phyloP scores from a whole-genome alignment of 176 grass and related monocot genomes.

The Oryza nivara region DNA sequence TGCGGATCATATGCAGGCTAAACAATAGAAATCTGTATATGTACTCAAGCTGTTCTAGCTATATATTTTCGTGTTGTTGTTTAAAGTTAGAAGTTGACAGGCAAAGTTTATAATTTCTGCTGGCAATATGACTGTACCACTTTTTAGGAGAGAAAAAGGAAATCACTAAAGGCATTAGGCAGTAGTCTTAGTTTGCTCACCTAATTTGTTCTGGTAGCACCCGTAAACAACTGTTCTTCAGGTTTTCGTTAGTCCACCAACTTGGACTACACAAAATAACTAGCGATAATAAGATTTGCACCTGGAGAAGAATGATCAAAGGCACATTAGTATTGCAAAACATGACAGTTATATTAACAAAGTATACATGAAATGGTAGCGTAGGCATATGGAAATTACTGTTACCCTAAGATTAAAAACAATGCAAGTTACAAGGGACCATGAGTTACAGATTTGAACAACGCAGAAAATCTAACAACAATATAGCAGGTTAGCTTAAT shows the following conservation, averaged over 20 bases:
- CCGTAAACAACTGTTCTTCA: neutral
- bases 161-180: constrained; percentile 10
- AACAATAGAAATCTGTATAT: constrained; percentile 7
- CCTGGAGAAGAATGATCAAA: neutral
- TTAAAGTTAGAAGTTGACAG: constrained; percentile 21
- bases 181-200: constrained; percentile 26
- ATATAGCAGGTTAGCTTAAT: neutral
- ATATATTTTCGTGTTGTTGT: constrained; percentile 10
- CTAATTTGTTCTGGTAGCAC: neutral
- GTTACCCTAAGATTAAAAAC: neutral
- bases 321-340: constrained; percentile 20
- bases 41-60: neutral
- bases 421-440: neutral
- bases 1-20: neutral
- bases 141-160: constrained; percentile 19
- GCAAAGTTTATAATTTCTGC: constrained; percentile 9
- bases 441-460: constrained; percentile 16
- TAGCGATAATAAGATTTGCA: constrained; percentile 25
- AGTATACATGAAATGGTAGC: neutral
- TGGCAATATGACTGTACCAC: constrained; percentile 13
- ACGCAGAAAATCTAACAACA: constrained; percentile 25
- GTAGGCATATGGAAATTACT: neutral
- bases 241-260: constrained; percentile 11
- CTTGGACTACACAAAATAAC: constrained; percentile 11
- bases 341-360: neutral